Conservation (phyloP, 371 early-diverging fungal genomes). For the Blyttiomyces sp. region DNA sequence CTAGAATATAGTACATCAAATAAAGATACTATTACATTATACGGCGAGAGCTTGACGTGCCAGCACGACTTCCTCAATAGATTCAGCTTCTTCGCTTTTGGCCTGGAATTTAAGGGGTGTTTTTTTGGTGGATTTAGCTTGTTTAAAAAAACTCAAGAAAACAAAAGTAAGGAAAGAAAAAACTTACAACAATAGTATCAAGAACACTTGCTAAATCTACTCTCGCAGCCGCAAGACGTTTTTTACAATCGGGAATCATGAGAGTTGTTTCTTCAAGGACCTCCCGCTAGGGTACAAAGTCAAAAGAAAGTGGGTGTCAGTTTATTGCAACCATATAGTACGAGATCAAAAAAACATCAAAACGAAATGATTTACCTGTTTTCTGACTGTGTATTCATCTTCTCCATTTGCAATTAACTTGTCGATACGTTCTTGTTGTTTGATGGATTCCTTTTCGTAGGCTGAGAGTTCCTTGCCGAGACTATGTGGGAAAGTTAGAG, state of each 20-base stretch:
- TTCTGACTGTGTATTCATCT: constrained; percentile 65
- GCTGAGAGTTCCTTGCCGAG: constrained; percentile 58
- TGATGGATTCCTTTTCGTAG: constrained; percentile 60
- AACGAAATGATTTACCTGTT: constrained; percentile 53
- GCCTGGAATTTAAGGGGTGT: too few relatives aligned
- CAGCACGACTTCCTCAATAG: too few relatives aligned
- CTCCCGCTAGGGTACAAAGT: constrained; percentile 51
- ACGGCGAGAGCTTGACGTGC: too few relatives aligned
- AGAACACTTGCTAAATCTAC: constrained; percentile 45
- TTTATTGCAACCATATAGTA: not conserved
- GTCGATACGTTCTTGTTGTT: constrained; percentile 66
- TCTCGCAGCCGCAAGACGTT: constrained; percentile 58
- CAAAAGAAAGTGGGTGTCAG: not conserved
- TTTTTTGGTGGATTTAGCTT: too few relatives aligned
- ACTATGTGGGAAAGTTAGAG: constrained; percentile 28
- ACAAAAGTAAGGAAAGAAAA: too few relatives aligned
- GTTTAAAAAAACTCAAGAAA: too few relatives aligned
- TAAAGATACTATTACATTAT: too few relatives aligned
- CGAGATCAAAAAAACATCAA: not conserved
- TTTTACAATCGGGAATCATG: constrained; percentile 74
- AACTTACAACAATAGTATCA: constrained; percentile 10
- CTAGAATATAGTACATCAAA: too few relatives aligned
- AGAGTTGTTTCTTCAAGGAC: constrained; percentile 69
- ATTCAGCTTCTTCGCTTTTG: too few relatives aligned
- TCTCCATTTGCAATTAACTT: constrained; percentile 54